Percentiles rank a stretch among this genome's conserved stretches.
phyloP scores from a whole-genome alignment of 1,139 yeast genomes.

The Saccharomyces uvarum region DNA sequence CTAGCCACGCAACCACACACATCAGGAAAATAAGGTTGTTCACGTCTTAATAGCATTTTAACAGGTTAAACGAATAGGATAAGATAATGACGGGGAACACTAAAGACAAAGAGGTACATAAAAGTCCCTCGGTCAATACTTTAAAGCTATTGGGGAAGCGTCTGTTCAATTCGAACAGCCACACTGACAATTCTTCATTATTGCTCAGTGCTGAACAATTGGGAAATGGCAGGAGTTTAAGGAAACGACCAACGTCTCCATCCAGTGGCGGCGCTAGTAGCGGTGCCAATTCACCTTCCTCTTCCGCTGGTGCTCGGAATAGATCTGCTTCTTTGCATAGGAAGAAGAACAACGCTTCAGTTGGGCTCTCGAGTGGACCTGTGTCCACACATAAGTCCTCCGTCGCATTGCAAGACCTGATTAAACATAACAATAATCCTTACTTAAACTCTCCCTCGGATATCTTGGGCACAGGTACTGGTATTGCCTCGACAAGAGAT shows the following conservation, averaged over 20 bases:
- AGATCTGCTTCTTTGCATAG: background rate
- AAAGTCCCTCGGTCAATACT: constrained; percentile 14
- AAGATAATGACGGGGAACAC: background rate
- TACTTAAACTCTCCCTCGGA: constrained; percentile 1
- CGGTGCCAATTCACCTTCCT: constrained; percentile 1
- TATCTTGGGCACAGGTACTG: constrained; percentile 19
- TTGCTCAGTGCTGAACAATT: background rate
- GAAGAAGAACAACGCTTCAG: constrained; percentile 1
- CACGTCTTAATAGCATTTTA: background rate
- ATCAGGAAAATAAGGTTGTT: background rate
- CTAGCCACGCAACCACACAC: background rate
- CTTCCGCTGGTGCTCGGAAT: constrained; percentile 1
- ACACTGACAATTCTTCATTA: background rate
- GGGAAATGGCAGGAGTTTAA: constrained; percentile 1
- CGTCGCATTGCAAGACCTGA: constrained; percentile 4
- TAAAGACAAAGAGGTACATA: constrained; percentile 5
- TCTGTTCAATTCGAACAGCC: constrained; percentile 5
- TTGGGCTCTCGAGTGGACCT: constrained; percentile 1
- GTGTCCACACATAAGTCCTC: constrained; percentile 5
- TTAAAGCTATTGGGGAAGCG: constrained; percentile 20
- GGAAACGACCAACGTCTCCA: constrained; percentile 1
- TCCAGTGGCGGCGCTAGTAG: background rate
- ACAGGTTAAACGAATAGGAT: background rate
- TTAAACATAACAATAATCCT: constrained; percentile 5
- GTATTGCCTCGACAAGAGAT: constrained; percentile 22